Base-by-base conservation (phyloP, 495 filamentous ascomycete species). In the Penicillium goetzii region DNA sequence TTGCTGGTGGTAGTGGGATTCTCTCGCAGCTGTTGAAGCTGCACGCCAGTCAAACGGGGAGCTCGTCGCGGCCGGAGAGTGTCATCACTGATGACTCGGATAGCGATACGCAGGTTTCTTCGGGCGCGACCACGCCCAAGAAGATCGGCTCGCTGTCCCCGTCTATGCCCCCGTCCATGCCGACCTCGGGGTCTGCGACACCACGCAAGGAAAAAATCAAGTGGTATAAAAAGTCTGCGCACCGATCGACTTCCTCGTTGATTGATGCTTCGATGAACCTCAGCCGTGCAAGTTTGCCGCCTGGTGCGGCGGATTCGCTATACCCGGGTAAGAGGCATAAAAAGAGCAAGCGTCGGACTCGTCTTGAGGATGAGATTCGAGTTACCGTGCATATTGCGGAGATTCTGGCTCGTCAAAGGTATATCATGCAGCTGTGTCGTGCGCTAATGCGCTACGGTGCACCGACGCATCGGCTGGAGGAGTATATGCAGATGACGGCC, bases 401-500 rank as follows among this genome's bases (percentile, higher is more conserved):
- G 67, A 92, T 88, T n/a, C 74, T 97, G 55, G 85, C 86, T 53
- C 87, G 93, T 5, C 94, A 98, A 64, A 84, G 86, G 34, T 97
- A 96, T 74, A 87, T 98, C 49, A 81, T 94, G 68, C 93, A 91
- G 70, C 83, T 97, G 28, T 97, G 94, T 70, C 86, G 86, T 59
- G 92, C 91, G 4, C 79, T 97, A 53, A 98, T 98, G 92, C 82
- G 84, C 36, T 93, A 90, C 57, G 91, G 91, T 23, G 90, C 90
- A 1, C 90, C 90, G 4, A 92, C 89, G 1, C 90, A 92, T 69
- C 85, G 90, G 26, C 80, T 92, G n/a, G 90, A 92, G 72, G 89
- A 90, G 67, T 96, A 97, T 72, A 90, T 98, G 89, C 86, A 84
- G 57, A 96, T 93, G 92, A 92, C 91, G 14, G 90, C 93, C 12